phyloP scores from a whole-genome alignment of 345 rosid species.

The Luvunga scandens region DNA sequence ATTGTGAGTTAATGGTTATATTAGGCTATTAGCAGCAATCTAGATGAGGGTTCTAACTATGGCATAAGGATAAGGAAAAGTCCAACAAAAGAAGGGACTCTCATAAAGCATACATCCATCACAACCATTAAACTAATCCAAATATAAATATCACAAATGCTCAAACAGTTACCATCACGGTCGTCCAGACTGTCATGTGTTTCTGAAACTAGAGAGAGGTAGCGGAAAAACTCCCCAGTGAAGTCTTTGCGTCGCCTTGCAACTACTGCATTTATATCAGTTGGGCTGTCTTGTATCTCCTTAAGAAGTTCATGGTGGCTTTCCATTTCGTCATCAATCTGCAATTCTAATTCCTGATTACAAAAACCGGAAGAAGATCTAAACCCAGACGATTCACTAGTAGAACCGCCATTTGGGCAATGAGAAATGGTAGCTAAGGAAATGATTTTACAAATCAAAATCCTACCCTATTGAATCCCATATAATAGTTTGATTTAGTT shows the following conservation, averaged over 20 bases:
- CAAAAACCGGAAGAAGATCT: constrained; percentile 26
- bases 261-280: constrained; percentile 72
- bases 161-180: constrained; percentile 62
- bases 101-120: neutral
- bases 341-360: constrained; percentile 50
- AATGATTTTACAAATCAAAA: neutral
- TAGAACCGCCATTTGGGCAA: neutral
- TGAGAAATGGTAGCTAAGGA: neutral
- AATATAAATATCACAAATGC: constrained; percentile 1
- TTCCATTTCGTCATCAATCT: constrained; percentile 97
- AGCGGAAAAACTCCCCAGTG: constrained; percentile 72
- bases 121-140: constrained; percentile 7
- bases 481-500: neutral
- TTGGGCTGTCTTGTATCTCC: constrained; percentile 78
- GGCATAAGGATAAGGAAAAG: neutral
- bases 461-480: neutral
- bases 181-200: constrained; percentile 70
- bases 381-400: constrained; percentile 24
- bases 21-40: neutral
- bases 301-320: constrained; percentile 66
- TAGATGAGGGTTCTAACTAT: neutral
- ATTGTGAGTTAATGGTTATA: neutral
- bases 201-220: constrained; percentile 63
- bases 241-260: constrained; percentile 74
- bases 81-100: neutral